Conservation (phyloP, 805 yeast genomes). For the Candida pini region DNA sequence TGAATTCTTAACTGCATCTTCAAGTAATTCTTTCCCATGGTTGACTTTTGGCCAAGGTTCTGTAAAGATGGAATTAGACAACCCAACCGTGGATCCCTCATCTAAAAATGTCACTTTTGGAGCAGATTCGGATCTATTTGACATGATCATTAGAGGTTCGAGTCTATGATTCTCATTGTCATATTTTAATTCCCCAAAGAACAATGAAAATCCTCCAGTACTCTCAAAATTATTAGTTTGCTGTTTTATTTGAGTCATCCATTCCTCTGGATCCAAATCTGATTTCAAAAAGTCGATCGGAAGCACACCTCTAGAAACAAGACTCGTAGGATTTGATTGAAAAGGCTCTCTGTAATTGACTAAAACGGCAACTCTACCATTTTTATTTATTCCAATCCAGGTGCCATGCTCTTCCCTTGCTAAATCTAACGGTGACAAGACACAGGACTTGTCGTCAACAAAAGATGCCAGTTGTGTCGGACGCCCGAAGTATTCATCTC, state of each 20-base stretch:
- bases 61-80: conserved; percentile 62
- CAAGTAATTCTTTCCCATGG: conserved; percentile 59
- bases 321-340: conserved; percentile 16
- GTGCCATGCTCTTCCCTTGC: conserved; percentile 77
- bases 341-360: conserved; percentile 63
- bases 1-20: conserved; percentile 27
- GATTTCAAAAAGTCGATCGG: conserved; percentile 35
- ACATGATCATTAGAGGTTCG: conserved; percentile 38
- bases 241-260: conserved; percentile 35
- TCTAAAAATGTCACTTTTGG: conserved; percentile 14
- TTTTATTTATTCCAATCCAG: conserved; percentile 70
- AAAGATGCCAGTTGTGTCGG: conserved; percentile 57
- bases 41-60: conserved; percentile 74
- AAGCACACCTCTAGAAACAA: conserved; percentile 40
- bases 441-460: conserved; percentile 20
- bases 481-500: conserved; percentile 80
- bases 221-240: conserved; percentile 25
- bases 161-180: conserved; percentile 22
- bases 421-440: conserved; percentile 69
- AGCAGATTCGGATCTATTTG: conserved; percentile 39
- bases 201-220: conserved; percentile 60
- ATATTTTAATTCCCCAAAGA: conserved; percentile 45
- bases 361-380: conserved; percentile 62
- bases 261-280: conserved; percentile 31
- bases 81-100: conserved; percentile 37